Conservation (phyloP, 2,329 filamentous ascomycete genomes). For the Gnomoniopsis smithogilvyi region DNA sequence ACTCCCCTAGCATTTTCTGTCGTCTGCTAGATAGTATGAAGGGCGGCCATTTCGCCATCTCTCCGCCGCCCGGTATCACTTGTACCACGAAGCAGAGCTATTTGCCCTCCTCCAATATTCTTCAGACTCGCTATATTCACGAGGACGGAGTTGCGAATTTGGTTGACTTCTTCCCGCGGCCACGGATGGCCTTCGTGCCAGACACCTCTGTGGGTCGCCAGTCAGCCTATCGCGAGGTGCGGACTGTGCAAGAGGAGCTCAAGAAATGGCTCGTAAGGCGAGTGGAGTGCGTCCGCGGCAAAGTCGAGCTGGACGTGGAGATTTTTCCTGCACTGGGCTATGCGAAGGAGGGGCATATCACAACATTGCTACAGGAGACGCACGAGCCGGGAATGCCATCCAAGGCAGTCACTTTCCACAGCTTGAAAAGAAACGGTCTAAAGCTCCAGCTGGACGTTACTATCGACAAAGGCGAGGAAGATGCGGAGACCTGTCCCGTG, state of each 20-base stretch:
- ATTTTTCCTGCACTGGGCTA: conserved; percentile 74
- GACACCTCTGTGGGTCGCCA: conserved; percentile 24
- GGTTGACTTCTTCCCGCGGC: conserved; percentile 73
- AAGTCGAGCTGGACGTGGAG: conserved; percentile 63
- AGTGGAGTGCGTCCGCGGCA: conserved; percentile 69
- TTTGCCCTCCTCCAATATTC: conserved; percentile 69
- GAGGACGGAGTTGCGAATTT: conserved; percentile 72
- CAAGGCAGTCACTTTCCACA: conserved; percentile 62
- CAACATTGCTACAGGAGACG: conserved; percentile 47
- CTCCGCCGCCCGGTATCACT: conserved; percentile 45
- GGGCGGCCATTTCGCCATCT: conserved; percentile 70
- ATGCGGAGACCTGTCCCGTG: conserved; percentile 43
- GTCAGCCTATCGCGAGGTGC: conserved; percentile 52
- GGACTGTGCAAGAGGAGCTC: conserved; percentile 55
- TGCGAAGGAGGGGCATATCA: conserved; percentile 59
- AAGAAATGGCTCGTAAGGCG: conserved; percentile 70
- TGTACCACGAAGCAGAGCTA: conserved; percentile 77
- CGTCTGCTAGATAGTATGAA: conserved; percentile 71
- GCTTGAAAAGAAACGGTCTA: conserved; percentile 30
- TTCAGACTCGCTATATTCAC: conserved; percentile 74
- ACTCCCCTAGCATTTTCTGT: conserved; percentile 74
- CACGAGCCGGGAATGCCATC: conserved; percentile 41
- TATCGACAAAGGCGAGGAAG: conserved; percentile 55
- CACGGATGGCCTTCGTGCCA: conserved; percentile 50
- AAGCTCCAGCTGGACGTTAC: conserved; percentile 67